Evolutionary conservation across 1,284 basidiomycete species (phyloP), one percentile per base, ranked within the genome.

Genomic region (Schizophyllum commune): DNA sequence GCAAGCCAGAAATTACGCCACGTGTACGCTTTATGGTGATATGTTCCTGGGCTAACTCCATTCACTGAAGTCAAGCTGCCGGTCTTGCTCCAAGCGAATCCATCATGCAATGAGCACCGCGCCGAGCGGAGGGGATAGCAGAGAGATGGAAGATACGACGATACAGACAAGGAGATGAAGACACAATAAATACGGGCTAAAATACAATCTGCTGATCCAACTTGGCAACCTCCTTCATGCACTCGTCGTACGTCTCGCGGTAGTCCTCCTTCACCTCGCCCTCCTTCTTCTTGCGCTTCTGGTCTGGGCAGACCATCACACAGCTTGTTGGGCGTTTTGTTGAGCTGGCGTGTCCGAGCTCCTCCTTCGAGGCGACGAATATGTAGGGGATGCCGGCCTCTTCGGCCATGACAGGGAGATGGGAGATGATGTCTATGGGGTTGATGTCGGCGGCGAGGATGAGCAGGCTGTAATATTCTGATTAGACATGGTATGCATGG

Each of bases 261-360:
- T 92, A 96, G 67, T 95, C 93, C 58, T 88, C 88, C 58, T 90
- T 86, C 72, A 85, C 85, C 60, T 85, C 85, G 9, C 27, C 27
- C 58, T 82, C 81, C 72, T 85, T 90, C 59, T 74, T 71, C 65
- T 86, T 89, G 68, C 84, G 84, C 72, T 93, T 93, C 68, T 86
- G 80, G 69, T 86, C 80, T 0, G 89, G 91, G 74, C 87, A 92
- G 62, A 99, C 83, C 87, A 99, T 94, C 13, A 99, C 95, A 75
- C 95, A 98, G 69, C 93, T 96, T 55, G 97, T 99, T 52, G 97
- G 96, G 68, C 97, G 87, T 78, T 99, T 99, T 57, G 97, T 99
- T 59, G 93, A 91, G 70, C 94, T 95, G 15, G 96, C 94, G 65
- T 91, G 88, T 1, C 97, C 97, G 22, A 99, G 86, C 69, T 98